Conservation (phyloP, 371 early-diverging fungal species). For the Choanephora cucurbitarum region DNA sequence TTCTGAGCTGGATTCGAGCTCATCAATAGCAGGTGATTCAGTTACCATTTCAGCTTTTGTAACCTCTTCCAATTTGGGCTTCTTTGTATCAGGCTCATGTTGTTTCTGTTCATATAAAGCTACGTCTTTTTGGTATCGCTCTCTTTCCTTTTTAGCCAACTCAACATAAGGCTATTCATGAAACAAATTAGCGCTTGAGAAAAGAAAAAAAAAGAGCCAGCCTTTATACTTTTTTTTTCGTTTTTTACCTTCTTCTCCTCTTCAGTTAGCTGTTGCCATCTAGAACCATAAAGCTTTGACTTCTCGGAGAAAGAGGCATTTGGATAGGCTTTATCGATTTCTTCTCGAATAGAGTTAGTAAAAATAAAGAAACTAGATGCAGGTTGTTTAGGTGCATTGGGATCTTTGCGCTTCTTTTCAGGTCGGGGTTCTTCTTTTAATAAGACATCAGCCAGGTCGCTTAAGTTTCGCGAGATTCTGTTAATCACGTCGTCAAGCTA, state of each 20-base stretch:
- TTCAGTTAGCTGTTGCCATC: conserved; percentile 17
- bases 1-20: too few species aligned
- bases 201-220: too few species aligned
- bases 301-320: conserved; percentile 13
- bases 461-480: conserved; percentile 5
- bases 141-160: conserved; percentile 13
- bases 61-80: not conserved
- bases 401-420: conserved; percentile 15
- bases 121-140: conserved; percentile 8
- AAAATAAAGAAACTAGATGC: conserved; percentile 14
- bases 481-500: not conserved
- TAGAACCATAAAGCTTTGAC: conserved; percentile 17
- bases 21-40: too few species aligned
- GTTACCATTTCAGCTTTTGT: too few species aligned
- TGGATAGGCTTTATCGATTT: conserved; percentile 11
- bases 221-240: not conserved
- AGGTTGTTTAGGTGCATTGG: conserved; percentile 20
- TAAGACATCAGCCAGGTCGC: conserved; percentile 10
- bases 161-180: conserved; percentile 13
- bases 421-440: not conserved
- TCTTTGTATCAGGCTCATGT: conserved; percentile 1
- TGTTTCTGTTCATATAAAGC: conserved; percentile 10
- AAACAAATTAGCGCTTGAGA: not conserved
- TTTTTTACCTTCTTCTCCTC: conserved; percentile 13
- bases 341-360: conserved; percentile 10